Base-by-base conservation (phyloP, 768 basidiomycete species). In the Boletus speciosus region DNA sequence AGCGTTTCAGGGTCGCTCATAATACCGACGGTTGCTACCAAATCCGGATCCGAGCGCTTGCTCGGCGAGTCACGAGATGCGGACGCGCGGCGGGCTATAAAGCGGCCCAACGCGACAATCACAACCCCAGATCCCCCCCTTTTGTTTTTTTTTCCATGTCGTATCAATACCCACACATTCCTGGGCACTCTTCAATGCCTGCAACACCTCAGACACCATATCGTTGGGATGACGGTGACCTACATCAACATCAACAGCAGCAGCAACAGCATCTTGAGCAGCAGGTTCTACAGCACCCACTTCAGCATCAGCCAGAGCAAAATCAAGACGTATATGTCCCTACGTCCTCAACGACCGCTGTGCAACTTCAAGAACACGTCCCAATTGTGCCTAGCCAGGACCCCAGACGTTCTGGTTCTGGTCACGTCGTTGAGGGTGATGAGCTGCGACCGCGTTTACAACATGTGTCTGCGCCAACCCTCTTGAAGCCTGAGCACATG, bases 111-210 rank as follows among this genome's bases (percentile, higher is more conserved):
- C 54, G 55, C 32, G 56, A 57, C 64, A 57, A 61, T 55, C 43
- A 14, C 8, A 31, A 10, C 50, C 11, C 1, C 46, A 59, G 39
- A 58, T 55, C 62, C 60, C 63, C 66, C 71, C 19, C 19, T 19
- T 19, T 19, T 19, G 19, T 62, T 64, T 64, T 63, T 60, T 65
- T 65, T 59, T 59, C 66, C 69, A 81, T 80, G 79, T 79, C 80
- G 65, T 80, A 76, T 70, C 74, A 75, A 57, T 76, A 66, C 59
- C 75, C 77, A 59, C 76, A 74, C 70, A 66, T 72, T 60, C 71
- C 69, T 63, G 79, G 79, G 66, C 71, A 74, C 64, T 74, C 74
- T 66, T 78, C 80, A 29, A 73, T 72, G 60, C 76, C 81, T 43
- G 66, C 79, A 27, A 80, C 80, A 12, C 79, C 81, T 11, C 73